A percentile compares a stretch with the other conserved stretches of the same genome.
Evolutionary conservation across 495 filamentous ascomycete species (phyloP).

Genomic region (Lepidopterella palustris): DNA sequence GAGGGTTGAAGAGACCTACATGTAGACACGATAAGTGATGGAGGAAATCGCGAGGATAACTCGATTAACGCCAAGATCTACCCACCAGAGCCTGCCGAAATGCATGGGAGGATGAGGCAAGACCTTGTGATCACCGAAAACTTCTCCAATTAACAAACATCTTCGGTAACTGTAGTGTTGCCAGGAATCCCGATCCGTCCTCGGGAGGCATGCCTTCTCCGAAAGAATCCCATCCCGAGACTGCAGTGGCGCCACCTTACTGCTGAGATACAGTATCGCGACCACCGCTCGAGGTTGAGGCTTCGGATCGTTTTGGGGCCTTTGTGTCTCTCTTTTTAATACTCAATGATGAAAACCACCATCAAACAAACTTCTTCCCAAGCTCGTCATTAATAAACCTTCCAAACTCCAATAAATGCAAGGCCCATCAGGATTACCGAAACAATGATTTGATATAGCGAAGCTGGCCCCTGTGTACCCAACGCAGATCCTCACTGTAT

Average conservation of each 20-base stretch:
- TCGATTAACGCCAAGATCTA: neutral
- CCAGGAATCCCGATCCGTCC: neutral
- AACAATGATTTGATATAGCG: neutral
- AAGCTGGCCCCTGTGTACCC: neutral
- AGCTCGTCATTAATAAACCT: no score
- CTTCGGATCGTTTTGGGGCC: no score
- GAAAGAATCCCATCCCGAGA: neutral
- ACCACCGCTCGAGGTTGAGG: no score
- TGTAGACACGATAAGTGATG: no score
- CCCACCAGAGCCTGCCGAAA: neutral
- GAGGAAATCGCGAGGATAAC: neutral
- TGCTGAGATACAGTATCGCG: no score
- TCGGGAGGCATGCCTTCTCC: neutral
- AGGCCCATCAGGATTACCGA: no score
- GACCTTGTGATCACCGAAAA: neutral
- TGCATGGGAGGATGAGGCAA: neutral
- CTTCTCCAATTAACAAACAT: neutral
- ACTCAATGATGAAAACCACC: no score
- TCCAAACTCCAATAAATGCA: no score
- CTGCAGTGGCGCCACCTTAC: no score
- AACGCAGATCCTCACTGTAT: neutral
- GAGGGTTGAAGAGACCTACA: no score
- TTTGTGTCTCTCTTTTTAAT: no score
- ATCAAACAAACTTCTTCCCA: no score
- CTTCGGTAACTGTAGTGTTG: neutral